Evolutionary conservation across 495 filamentous ascomycete species (phyloP).

Genomic region (Choiromyces venosus): DNA sequence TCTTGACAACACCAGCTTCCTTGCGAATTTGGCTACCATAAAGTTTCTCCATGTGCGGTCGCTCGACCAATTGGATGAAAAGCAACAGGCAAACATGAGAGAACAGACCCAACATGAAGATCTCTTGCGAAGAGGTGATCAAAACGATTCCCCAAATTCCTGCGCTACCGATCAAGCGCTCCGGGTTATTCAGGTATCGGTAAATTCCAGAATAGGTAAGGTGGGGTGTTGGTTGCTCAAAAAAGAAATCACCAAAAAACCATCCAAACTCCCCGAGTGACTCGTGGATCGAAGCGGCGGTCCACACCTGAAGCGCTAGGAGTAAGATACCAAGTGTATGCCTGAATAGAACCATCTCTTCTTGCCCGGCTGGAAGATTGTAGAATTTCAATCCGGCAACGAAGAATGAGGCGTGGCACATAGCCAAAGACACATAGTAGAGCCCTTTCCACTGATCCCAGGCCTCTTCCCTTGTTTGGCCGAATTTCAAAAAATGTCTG

Average conservation of each 20-base stretch:
- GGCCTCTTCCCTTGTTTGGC: slow-evolving; percentile 79
- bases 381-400: slow-evolving; percentile 97
- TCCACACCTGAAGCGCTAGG: slow-evolving; percentile 87
- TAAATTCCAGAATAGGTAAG: slow-evolving; percentile 96
- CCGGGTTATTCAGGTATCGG: slow-evolving; percentile 94
- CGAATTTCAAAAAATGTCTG: slow-evolving; percentile 93
- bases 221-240: slow-evolving; percentile 74
- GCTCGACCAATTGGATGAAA: slow-evolving; percentile 91
- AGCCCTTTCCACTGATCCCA: slow-evolving; percentile 98
- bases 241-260: slow-evolving; percentile 99
- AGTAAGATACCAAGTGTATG: slow-evolving; percentile 78
- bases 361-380: slow-evolving; percentile 69
- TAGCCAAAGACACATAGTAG: slow-evolving; percentile 82
- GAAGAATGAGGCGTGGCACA: slow-evolving; percentile 84
- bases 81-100: slow-evolving; percentile 77
- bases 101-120: slow-evolving; percentile 76
- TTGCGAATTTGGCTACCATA: slow-evolving; percentile 78
- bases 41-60: slow-evolving; percentile 97
- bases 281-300: slow-evolving; percentile 85
- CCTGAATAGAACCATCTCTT: slow-evolving; percentile 74
- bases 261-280: slow-evolving; percentile 97
- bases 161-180: slow-evolving; percentile 85
- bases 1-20: slow-evolving; percentile 86
- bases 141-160: slow-evolving; percentile 94
- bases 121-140: slow-evolving; percentile 76